Evolutionary conservation across 805 yeast genomes (phyloP), one percentile per base, ranked within the genome.

Genomic region (Debaryomyces prosopidis): DNA sequence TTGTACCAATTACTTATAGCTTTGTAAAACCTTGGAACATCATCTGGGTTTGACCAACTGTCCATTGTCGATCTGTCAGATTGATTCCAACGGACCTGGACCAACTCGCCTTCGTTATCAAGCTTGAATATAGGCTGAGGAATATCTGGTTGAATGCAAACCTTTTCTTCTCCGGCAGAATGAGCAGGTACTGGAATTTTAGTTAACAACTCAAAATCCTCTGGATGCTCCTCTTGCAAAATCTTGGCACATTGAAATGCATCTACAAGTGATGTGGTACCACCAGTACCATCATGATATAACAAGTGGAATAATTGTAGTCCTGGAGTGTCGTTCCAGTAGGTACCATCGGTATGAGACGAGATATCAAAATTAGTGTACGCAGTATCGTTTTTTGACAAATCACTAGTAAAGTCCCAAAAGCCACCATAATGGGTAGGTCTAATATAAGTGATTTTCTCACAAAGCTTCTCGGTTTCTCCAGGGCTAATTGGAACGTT

Each of bases 401-500:
- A 66, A 55, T 84, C 87, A 4, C 87, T 75, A 9, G 89, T 84
- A 62, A 85, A 84, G 58, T 83, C 88, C 89, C 89, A 85, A 64
- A 85, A 84, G 1, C 87, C 89, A n/a, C 89, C 89, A 52, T 85
- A 84, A 58, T 84, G 90, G 1, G 90, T 84, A 19, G 82, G 82
- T 35, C 86, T 69, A 40, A 83, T 77, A 58, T 79, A 82, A 44
- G 82, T 73, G 49, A 84, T 75, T 52, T 78, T 65, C 50, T 81
- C 80, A 44, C 82, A 76, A 47, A 84, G 69, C 49, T 65, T 63
- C 53, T 83, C 76, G 1, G 90, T 84, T 16, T 70, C 83, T 50
- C 77, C 80, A 1, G 87, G 80, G 12, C 71, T 69, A 4, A 72
- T 80, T 1, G 89, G 89, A 16, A 81, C 85, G 49, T 78, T 73